Evolutionary conservation across 495 filamentous ascomycete genomes (phyloP).

Genomic region (Poronia punctata): DNA sequence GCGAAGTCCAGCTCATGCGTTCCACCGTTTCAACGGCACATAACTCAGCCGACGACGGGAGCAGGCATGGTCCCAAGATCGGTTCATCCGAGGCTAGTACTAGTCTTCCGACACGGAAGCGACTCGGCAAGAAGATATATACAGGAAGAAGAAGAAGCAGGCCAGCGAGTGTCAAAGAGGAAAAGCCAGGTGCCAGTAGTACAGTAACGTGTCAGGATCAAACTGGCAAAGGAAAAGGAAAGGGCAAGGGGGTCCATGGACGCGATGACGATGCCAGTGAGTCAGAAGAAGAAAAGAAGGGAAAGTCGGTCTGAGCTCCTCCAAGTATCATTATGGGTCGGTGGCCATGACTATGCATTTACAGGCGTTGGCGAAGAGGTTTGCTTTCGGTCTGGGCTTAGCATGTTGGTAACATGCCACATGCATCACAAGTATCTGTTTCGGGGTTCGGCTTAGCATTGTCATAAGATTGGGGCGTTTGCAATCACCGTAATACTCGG

Average conservation of each 20-base stretch:
- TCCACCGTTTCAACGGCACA: conserved; percentile 34
- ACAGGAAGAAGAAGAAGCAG: conserved; percentile 10
- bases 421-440: too few relatives aligned
- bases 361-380: too few relatives aligned
- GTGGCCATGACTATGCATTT: too few relatives aligned
- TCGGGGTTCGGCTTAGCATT: too few relatives aligned
- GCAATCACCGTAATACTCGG: too few relatives aligned
- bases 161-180: conserved; percentile 13
- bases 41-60: conserved; percentile 32
- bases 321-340: too few relatives aligned
- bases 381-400: too few relatives aligned
- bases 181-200: conserved; percentile 4
- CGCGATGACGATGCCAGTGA: too few relatives aligned
- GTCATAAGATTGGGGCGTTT: too few relatives aligned
- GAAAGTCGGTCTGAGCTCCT: too few relatives aligned
- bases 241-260: conserved; percentile 21
- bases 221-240: conserved; percentile 20
- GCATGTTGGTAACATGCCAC: too few relatives aligned
- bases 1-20: conserved; percentile 67
- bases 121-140: conserved; percentile 11
- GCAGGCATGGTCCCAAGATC: conserved; percentile 8
- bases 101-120: conserved; percentile 8
- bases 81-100: not conserved
- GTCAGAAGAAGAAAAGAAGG: too few relatives aligned
- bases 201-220: conserved; percentile 3